Percentiles rank a stretch among this genome's conserved stretches.
Evolutionary conservation across 352 stramenopile species (phyloP).

Genomic region (Pythium myriotylum): DNA sequence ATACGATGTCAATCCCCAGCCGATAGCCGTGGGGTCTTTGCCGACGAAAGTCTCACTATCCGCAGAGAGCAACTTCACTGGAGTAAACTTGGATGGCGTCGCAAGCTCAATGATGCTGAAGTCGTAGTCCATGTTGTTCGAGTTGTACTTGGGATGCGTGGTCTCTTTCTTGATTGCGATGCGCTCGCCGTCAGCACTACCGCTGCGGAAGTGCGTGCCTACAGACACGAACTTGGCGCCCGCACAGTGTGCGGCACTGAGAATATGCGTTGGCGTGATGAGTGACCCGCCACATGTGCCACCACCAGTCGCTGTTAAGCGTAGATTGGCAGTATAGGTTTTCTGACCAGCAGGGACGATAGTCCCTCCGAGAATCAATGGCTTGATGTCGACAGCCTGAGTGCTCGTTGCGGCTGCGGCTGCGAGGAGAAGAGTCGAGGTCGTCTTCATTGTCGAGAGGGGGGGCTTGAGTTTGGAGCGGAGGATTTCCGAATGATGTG

Average conservation of each 20-base stretch:
- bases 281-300: neutral
- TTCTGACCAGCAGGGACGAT: no score
- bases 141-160: slow-evolving; percentile 21
- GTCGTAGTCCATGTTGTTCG: slow-evolving; percentile 8
- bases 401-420: no score
- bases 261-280: slow-evolving; percentile 26
- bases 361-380: no score
- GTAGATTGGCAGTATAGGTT: no score
- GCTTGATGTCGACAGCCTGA: no score
- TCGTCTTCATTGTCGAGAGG: no score
- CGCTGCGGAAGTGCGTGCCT: slow-evolving; percentile 24
- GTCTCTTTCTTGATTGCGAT: slow-evolving; percentile 17
- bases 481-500: no score
- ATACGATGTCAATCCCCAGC: neutral
- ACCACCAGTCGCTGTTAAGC: no score
- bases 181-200: slow-evolving; percentile 17
- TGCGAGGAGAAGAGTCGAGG: no score
- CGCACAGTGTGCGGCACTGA: slow-evolving; percentile 25
- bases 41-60: neutral
- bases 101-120: slow-evolving; percentile 18
- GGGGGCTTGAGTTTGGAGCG: no score
- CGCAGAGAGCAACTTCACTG: slow-evolving; percentile 1
- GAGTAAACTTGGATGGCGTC: neutral
- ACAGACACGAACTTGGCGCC: slow-evolving; percentile 11
- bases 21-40: slow-evolving; percentile 7